Conservation (phyloP, 23 red algal species). For the Cyanidioschyzon merolae region DNA sequence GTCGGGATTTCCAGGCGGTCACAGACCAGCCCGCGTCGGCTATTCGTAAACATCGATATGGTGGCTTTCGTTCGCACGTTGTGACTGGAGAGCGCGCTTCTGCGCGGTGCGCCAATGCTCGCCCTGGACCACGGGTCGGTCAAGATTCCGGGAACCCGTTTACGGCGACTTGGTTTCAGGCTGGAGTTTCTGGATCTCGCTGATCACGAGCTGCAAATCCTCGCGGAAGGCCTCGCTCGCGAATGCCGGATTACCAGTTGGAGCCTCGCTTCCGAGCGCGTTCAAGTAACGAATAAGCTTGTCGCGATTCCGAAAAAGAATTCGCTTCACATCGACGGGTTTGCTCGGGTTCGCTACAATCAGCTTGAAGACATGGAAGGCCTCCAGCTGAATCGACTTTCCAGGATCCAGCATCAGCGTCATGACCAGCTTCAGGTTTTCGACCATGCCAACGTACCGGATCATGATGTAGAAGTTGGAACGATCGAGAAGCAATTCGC, state of each 20-base stretch:
- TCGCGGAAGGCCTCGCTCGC: background rate
- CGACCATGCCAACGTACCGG: conserved; percentile 67
- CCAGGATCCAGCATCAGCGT: conserved; percentile 84
- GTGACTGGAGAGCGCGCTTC: background rate
- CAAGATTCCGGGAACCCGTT: background rate
- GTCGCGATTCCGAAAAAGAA: conserved; percentile 64
- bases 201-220: conserved; percentile 1
- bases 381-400: conserved; percentile 90
- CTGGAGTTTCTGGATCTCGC: background rate
- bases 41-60: background rate
- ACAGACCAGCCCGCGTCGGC: background rate
- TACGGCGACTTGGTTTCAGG: background rate
- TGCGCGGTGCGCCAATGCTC: too few species aligned
- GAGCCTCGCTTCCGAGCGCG: conserved; percentile 52
- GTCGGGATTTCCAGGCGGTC: too few species aligned
- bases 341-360: conserved; percentile 99
- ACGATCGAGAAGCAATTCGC: conserved; percentile 79
- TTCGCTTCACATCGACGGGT: conserved; percentile 46
- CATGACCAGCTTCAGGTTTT: conserved; percentile 90
- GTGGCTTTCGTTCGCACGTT: background rate
- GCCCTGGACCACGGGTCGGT: too few species aligned
- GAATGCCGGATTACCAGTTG: background rate
- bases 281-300: conserved; percentile 60
- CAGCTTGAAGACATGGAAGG: conserved; percentile 98
- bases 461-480: conserved; percentile 85